Base-by-base conservation (phyloP, 2,329 filamentous ascomycete species). In the Neonectria sp. region DNA sequence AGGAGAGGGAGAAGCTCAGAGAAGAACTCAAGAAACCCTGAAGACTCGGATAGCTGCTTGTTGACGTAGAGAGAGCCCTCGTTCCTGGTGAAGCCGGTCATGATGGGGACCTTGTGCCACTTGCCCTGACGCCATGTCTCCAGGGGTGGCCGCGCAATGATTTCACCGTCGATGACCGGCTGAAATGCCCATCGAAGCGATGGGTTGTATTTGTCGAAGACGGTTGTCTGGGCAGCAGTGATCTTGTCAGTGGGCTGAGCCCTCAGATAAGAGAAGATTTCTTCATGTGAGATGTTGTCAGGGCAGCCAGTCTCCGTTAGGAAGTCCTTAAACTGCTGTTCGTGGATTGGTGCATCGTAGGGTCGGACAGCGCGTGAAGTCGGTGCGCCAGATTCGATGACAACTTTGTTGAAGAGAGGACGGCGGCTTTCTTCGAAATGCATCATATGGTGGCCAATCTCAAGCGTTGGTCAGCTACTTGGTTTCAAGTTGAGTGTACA, bases 31-130 rank as follows among this genome's bases (percentile, higher is more conserved):
- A 82, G 82, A 74, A 93, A 91, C 3, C 90, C 83, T 0, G 79
- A 79, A 1, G 85, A 80, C 2, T 81, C 82, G 3, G 83, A 81
- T 68, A 87, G 82, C 5, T 76, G 71, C 33, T 83, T 79, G 0
- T 90, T 86, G 1, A 93, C 87, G 73, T 93, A 94, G 35, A 86
- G 79, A 0, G 89, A 86, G 4, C 91, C 92, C 77, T 94, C 92
- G 72, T 93, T 91, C 45, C 88, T 87, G 74, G 90, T 90, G 80
- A 90, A 93, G 3, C 92, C 92, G 0, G 91, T 93, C 65, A 94
- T 81, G 46, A 93, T 87, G 1, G 76, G 76, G 0, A 78, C 66
- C 27, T 75, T 76, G 60, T 76, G 75, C 75, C 75, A 77, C 37
- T 70, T 71, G 12, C 70, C 76, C 15, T 63, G 49, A 25, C 66